Conservation (phyloP, 768 basidiomycete species). For the Phallus indusiatus region DNA sequence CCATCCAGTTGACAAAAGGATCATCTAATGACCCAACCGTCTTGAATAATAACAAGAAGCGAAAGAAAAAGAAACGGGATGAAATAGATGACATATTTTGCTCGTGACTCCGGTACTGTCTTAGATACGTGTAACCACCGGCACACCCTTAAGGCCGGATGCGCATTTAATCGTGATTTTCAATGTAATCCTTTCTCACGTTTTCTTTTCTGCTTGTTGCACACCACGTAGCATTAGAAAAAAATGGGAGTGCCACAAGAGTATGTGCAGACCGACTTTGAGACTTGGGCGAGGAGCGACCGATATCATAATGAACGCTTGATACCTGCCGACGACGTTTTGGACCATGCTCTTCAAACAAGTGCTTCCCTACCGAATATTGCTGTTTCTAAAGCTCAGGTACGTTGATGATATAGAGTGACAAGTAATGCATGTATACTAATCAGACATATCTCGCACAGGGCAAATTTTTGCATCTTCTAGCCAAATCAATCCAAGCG, state of each 20-base stretch:
- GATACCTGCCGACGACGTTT: conserved; percentile 8
- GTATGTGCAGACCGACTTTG: conserved; percentile 12
- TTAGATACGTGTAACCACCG: no score
- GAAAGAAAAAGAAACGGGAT: conserved; percentile 29
- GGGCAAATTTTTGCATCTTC: conserved; percentile 47
- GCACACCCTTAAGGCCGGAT: no score
- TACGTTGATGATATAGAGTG: no score
- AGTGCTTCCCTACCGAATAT: conserved; percentile 11
- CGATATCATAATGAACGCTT: conserved; percentile 35
- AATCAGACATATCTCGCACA: conserved; percentile 19
- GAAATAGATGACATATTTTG: conserved; percentile 65
- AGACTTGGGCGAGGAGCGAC: conserved; percentile 45
- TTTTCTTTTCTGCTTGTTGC: background rate
- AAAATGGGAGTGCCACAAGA: background rate
- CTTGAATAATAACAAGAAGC: conserved; percentile 2
- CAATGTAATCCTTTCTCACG: background rate
- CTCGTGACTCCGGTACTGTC: no score
- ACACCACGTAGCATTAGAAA: background rate
- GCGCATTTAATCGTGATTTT: no score
- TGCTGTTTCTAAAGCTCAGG: conserved; percentile 11
- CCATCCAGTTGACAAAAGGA: no score
- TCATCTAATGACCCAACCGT: background rate
- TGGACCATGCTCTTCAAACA: conserved; percentile 8
- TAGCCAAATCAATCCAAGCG: conserved; percentile 41
- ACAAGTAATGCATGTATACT: background rate